phyloP scores from a whole-genome alignment of 345 rosid species.

The Eutrema yunnanense region DNA sequence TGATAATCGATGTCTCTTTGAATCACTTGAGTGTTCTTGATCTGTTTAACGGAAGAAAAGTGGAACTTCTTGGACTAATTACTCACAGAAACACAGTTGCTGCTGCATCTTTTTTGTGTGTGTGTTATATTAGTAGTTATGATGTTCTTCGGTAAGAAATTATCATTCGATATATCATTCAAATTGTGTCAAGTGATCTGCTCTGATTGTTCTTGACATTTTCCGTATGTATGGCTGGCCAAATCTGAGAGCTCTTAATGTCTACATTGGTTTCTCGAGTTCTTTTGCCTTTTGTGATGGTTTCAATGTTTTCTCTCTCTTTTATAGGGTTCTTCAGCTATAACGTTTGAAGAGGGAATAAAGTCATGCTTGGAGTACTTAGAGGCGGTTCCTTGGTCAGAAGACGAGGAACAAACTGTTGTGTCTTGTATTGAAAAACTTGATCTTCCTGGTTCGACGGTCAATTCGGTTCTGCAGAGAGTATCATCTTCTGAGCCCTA shows the following conservation, averaged over 20 bases:
- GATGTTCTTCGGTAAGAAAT: neutral
- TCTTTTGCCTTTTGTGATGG: neutral
- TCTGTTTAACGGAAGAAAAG: neutral
- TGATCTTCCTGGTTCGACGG: slow-evolving; percentile 37
- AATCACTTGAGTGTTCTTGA: neutral
- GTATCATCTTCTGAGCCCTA: slow-evolving; percentile 20
- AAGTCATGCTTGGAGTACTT: slow-evolving; percentile 60
- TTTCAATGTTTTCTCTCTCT: neutral
- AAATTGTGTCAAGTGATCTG: neutral
- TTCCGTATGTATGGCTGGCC: neutral
- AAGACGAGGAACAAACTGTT: slow-evolving; percentile 58
- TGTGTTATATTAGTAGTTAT: neutral
- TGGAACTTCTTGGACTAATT: neutral
- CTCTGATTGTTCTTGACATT: neutral
- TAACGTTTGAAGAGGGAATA: slow-evolving; percentile 55
- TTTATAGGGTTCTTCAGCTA: slow-evolving; percentile 57
- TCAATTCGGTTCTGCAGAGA: slow-evolving; percentile 51
- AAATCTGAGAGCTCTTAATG: neutral
- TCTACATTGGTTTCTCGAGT: neutral
- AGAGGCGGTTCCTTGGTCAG: slow-evolving; percentile 77
- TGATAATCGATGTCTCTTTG: neutral
- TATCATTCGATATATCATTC: neutral
- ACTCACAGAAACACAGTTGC: neutral
- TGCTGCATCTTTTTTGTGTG: neutral
- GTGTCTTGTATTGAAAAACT: slow-evolving; percentile 47